These are phyloP conservation scores for Symbiotaphrina buchneri DNA, from an alignment of 495 filamentous ascomycete genomes.

Conservation along the genomic window DNA sequence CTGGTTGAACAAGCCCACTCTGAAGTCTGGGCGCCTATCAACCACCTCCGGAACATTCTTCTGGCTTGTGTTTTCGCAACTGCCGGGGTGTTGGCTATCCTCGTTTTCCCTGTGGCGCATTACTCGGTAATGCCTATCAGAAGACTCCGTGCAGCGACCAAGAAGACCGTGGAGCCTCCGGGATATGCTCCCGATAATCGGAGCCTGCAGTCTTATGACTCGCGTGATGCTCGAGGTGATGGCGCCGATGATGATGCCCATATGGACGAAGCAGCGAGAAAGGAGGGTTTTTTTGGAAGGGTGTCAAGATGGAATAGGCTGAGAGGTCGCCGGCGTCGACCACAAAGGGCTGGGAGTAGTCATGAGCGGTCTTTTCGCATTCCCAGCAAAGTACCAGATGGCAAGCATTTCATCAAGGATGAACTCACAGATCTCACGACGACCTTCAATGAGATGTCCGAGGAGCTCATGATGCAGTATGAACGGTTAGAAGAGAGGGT, in stretches of 20 bases:
- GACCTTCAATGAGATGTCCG: slow-evolving; percentile 88
- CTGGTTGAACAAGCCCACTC: slow-evolving; percentile 50
- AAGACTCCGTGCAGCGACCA: slow-evolving; percentile 52
- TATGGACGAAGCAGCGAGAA: too few species aligned
- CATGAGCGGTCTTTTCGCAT: slow-evolving; percentile 38
- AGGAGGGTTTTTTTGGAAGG: slow-evolving; percentile 14
- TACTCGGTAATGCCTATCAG: slow-evolving; percentile 60
- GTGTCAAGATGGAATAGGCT: slow-evolving; percentile 8
- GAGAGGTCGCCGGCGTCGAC: slow-evolving; percentile 20
- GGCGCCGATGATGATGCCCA: slow-evolving; percentile 2
- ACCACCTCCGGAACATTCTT: slow-evolving; percentile 49
- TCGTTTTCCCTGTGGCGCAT: slow-evolving; percentile 59
- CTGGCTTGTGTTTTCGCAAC: slow-evolving; percentile 72
- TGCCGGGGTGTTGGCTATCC: slow-evolving; percentile 37
- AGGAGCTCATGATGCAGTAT: slow-evolving; percentile 74
- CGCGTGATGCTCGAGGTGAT: slow-evolving; percentile 5
- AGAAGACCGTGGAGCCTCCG: slow-evolving; percentile 47
- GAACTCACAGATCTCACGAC: slow-evolving; percentile 70
- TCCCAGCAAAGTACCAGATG: slow-evolving; percentile 54
- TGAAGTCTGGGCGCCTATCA: slow-evolving; percentile 59
- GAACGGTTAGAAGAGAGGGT: slow-evolving; percentile 66
- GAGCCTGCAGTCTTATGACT: slow-evolving; percentile 16
- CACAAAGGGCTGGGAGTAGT: neutral
- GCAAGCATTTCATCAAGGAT: slow-evolving; percentile 56
- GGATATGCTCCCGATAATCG: slow-evolving; percentile 22